Evolutionary conservation across 2,329 filamentous ascomycete species (phyloP).

Genomic region (Diaporthe ilicicola): DNA sequence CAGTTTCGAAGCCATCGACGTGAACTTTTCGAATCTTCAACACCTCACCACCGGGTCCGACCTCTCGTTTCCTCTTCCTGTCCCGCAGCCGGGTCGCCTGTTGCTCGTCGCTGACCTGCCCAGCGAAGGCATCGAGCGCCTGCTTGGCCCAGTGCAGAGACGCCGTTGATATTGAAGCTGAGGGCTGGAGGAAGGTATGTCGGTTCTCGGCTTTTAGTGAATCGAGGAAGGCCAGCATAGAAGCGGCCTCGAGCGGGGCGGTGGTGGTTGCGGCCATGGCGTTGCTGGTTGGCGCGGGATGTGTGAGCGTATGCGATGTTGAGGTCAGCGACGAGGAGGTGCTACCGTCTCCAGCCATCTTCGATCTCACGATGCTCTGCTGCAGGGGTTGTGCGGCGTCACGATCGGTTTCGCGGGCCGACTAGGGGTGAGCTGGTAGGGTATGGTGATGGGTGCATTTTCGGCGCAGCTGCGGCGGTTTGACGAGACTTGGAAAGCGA

Average conservation of each 20-base stretch:
- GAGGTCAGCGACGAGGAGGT: slow-evolving; percentile 69
- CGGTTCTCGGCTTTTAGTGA: slow-evolving; percentile 67
- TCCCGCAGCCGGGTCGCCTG: slow-evolving; percentile 69
- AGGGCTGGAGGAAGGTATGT: slow-evolving; percentile 80
- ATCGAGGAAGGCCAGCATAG: slow-evolving; percentile 62
- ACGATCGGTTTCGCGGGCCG: slow-evolving; percentile 2
- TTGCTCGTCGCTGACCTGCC: slow-evolving; percentile 77
- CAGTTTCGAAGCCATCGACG: slow-evolving; percentile 84
- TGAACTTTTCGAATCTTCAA: slow-evolving; percentile 86
- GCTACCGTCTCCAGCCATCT: slow-evolving; percentile 50
- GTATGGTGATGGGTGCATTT: not conserved
- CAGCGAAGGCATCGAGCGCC: slow-evolving; percentile 81
- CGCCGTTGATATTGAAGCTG: slow-evolving; percentile 70
- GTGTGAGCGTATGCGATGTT: slow-evolving; percentile 70
- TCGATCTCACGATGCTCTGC: not conserved
- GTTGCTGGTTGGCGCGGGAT: slow-evolving; percentile 54
- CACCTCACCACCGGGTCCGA: slow-evolving; percentile 57
- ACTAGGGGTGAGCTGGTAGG: not conserved
- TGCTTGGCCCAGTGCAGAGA: slow-evolving; percentile 81
- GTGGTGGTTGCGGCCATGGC: slow-evolving; percentile 47
- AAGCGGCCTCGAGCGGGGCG: slow-evolving; percentile 44
- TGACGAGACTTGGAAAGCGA: not conserved
- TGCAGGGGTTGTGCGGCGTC: not conserved
- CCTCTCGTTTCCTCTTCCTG: slow-evolving; percentile 78
- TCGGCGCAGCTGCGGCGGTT: not conserved